Conservation (phyloP, 768 basidiomycete genomes). For the Suillus lakei region DNA sequence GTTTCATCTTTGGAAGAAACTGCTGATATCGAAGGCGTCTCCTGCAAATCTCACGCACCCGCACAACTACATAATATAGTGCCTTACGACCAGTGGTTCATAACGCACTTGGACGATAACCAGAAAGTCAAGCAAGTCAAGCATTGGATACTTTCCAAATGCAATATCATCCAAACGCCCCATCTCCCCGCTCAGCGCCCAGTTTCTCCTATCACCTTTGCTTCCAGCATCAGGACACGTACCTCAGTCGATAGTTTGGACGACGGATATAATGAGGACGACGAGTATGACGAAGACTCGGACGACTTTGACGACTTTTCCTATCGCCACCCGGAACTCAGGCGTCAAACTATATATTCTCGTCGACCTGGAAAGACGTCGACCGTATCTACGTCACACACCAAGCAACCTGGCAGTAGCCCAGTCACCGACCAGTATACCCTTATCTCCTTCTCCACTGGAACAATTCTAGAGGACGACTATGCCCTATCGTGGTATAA, state of each 20-base stretch:
- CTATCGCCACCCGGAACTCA: conserved; percentile 8
- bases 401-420: conserved; percentile 12
- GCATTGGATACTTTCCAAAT: conserved; percentile 63
- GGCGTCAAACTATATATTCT: conserved; percentile 14
- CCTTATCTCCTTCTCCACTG: conserved; percentile 69
- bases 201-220: conserved; percentile 74
- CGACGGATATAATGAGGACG: conserved; percentile 36
- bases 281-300: conserved; percentile 32
- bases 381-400: conserved; percentile 11
- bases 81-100: conserved; percentile 76
- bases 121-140: conserved; percentile 71
- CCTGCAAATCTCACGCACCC: conserved; percentile 2
- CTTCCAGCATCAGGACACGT: conserved; percentile 30
- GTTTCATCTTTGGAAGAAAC: neutral
- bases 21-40: neutral
- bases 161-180: conserved; percentile 44
- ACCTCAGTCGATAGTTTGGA: conserved; percentile 30
- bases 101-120: conserved; percentile 65
- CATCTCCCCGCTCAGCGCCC: conserved; percentile 42
- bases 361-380: conserved; percentile 13
- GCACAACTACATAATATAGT: conserved; percentile 42
- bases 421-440: conserved; percentile 46
- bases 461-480: conserved; percentile 73
- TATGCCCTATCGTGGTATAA: conserved; percentile 60
- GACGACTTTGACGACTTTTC: conserved; percentile 27